These are phyloP conservation scores for Chaetomium globosum DNA, from an alignment of 2,329 filamentous ascomycete genomes.

Conservation along the genomic window DNA sequence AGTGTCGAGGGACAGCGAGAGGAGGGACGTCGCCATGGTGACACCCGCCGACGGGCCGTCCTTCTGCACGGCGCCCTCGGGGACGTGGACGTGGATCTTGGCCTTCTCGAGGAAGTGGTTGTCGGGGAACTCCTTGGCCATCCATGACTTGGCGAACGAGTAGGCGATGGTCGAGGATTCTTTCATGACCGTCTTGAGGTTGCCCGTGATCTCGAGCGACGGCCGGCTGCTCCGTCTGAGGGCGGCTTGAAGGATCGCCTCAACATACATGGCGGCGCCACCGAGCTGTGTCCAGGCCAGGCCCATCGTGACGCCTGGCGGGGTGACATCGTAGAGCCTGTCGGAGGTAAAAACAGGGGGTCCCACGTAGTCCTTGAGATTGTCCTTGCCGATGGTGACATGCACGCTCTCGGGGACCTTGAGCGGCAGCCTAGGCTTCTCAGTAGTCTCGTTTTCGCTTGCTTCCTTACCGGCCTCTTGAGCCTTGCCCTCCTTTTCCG, in stretches of 20 bases:
- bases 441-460: conserved; percentile 66
- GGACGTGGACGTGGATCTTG: conserved; percentile 92
- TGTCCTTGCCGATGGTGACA: conserved; percentile 82
- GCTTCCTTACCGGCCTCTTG: conserved; percentile 35
- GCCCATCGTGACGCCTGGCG: conserved; percentile 94
- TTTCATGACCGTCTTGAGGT: conserved; percentile 96
- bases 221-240: conserved; percentile 74
- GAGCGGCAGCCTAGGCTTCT: conserved; percentile 73
- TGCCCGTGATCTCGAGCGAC: conserved; percentile 87
- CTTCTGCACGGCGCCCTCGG: conserved; percentile 93
- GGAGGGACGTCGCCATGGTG: conserved; percentile 93
- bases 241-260: conserved; percentile 88
- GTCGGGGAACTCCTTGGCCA: conserved; percentile 81
- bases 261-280: conserved; percentile 93
- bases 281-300: conserved; percentile 98
- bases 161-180: conserved; percentile 95
- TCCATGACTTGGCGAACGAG: conserved; percentile 87
- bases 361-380: conserved; percentile 94
- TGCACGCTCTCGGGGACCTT: conserved; percentile 86
- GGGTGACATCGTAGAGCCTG: conserved; percentile 89
- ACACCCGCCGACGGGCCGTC: conserved; percentile 92
- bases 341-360: conserved; percentile 95
- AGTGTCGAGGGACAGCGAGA: conserved; percentile 80
- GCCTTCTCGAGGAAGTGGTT: conserved; percentile 97
- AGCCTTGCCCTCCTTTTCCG: conserved; percentile 54